A percentile compares a stretch with the other conserved stretches of the same genome.
Evolutionary conservation across 495 filamentous ascomycete genomes (phyloP).

Genomic region (Sporormia fimetaria): DNA sequence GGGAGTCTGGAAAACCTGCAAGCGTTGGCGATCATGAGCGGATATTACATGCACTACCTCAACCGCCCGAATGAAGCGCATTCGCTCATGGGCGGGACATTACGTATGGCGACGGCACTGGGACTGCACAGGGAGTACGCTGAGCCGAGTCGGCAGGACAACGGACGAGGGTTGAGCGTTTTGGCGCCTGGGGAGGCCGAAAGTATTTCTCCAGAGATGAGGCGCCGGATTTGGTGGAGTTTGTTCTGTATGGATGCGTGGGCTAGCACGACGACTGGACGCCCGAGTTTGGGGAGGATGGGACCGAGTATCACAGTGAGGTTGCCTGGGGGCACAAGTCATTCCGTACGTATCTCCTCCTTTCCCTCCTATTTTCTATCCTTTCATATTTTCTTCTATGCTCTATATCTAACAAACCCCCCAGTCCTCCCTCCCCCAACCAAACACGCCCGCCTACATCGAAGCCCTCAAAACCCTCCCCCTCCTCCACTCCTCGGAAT

Average conservation of each 20-base stretch:
- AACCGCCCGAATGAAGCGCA: constrained; percentile 69
- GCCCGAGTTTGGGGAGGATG: constrained; percentile 65
- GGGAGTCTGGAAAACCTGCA: constrained; percentile 62
- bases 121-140: constrained; percentile 65
- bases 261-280: constrained; percentile 64
- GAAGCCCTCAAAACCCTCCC: constrained; percentile 51
- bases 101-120: constrained; percentile 59
- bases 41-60: constrained; percentile 71
- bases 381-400: not conserved
- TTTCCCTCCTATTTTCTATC: not conserved
- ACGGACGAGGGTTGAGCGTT: constrained; percentile 10
- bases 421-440: constrained; percentile 8
- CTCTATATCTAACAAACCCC: constrained; percentile 2
- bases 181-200: constrained; percentile 16
- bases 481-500: constrained; percentile 64
- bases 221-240: constrained; percentile 69
- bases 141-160: constrained; percentile 30
- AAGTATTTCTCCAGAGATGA: constrained; percentile 45
- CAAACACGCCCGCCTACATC: constrained; percentile 34
- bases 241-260: constrained; percentile 72
- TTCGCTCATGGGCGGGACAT: constrained; percentile 51
- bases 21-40: constrained; percentile 57
- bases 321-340: constrained; percentile 44
- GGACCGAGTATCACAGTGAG: constrained; percentile 62
- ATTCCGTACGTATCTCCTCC: constrained; percentile 25